Percentiles rank a stretch among this genome's conserved stretches.
These are phyloP conservation scores for Penicillium sp. DNA, from an alignment of 2,329 filamentous ascomycete species.

Conservation along the genomic window DNA sequence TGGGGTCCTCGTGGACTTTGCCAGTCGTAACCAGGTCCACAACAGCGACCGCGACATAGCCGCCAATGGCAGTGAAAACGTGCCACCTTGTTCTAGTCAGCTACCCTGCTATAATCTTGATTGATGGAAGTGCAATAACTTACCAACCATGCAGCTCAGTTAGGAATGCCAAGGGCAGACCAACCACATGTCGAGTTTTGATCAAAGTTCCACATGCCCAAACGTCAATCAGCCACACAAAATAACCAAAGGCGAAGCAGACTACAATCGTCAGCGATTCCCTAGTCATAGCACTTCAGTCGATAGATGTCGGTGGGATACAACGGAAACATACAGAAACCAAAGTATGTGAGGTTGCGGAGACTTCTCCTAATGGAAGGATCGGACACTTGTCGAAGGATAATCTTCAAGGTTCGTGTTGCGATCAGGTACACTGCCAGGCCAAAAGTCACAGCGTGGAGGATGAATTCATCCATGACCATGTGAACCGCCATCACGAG, in stretches of 20 bases:
- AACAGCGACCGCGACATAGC: conserved; percentile 39
- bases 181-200: conserved; percentile 26
- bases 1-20: conserved; percentile 31
- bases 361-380: conserved; percentile 18
- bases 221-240: conserved; percentile 41
- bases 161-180: conserved; percentile 38
- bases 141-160: conserved; percentile 45
- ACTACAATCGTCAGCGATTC: conserved; percentile 16
- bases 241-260: conserved; percentile 38
- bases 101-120: not conserved
- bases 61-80: conserved; percentile 41
- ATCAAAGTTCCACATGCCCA: conserved; percentile 33
- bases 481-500: conserved; percentile 43
- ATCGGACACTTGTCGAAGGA: conserved; percentile 33
- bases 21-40: conserved; percentile 38
- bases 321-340: conserved; percentile 20
- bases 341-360: conserved; percentile 20
- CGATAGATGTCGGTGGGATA: not conserved
- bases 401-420: conserved; percentile 27
- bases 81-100: conserved; percentile 38
- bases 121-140: conserved; percentile 1
- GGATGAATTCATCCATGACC: conserved; percentile 43
- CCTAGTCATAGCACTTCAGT: not conserved
- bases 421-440: conserved; percentile 36
- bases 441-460: conserved; percentile 39